Evolutionary conservation across 345 rosid species (phyloP).

Genomic region (Arabidopsis arenosa): DNA sequence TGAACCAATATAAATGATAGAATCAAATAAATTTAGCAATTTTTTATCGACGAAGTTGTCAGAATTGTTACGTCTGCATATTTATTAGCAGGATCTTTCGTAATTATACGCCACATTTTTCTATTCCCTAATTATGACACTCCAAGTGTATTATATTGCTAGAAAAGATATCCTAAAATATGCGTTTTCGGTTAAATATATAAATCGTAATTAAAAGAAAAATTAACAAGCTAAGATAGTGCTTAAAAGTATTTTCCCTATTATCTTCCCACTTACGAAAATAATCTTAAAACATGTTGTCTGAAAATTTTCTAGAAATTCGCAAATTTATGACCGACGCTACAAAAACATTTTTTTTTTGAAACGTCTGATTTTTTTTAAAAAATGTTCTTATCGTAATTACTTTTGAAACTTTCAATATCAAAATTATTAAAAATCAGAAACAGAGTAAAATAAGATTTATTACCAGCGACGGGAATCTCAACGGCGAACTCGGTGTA

Average conservation of each 20-base stretch:
- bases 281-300: not conserved
- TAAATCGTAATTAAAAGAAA: not conserved
- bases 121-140: not conserved
- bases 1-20: not conserved
- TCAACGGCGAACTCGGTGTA: slow-evolving; percentile 98
- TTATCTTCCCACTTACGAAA: not conserved
- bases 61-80: not conserved
- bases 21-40: too few relatives aligned
- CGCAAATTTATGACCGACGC: not conserved
- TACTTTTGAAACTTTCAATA: too few relatives aligned
- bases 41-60: not conserved
- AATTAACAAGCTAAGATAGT: not conserved
- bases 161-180: too few relatives aligned
- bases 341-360: not conserved
- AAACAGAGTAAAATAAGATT: too few relatives aligned
- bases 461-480: slow-evolving; percentile 84
- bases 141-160: too few relatives aligned
- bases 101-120: not conserved
- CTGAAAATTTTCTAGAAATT: not conserved
- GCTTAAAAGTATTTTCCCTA: not conserved
- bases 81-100: too few relatives aligned
- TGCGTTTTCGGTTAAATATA: not conserved
- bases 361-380: too few relatives aligned
- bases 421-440: too few relatives aligned
- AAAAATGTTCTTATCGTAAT: too few relatives aligned